Base-by-base conservation (phyloP, 768 basidiomycete genomes). In the Mycena maculata region DNA sequence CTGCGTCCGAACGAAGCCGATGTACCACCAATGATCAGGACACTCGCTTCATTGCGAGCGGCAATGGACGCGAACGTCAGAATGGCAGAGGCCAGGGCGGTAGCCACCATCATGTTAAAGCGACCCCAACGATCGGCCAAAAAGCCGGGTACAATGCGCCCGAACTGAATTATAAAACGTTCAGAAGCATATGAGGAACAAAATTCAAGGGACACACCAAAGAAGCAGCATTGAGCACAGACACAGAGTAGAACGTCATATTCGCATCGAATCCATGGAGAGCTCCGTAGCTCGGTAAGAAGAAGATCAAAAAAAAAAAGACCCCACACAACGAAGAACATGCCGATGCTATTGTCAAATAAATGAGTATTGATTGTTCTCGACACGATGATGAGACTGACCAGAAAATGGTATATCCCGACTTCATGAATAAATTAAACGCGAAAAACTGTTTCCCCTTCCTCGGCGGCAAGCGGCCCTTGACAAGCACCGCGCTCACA, bases 241-340 rank as follows among this genome's bases (percentile, higher is more conserved):
- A 71, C 11, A 71, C 59, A 22, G 70, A 71, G 62, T 71, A 71
- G 55, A 71, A 71, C 28, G 63, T 71, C 67, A 71, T 71, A 39
- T 71, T 71, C 12, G 66, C 36, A 48, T 53, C 53, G 53, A 71
- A 71, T 23, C 70, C 70, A 65, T 68, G 62, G 28, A 65, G 54
- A 15, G 67, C 66, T 28, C 67, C 67, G 36, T 71, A 71, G 36
- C 70, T 71, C 23, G 70, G 67, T 28, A 71, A 36, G 45, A 56
- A 71, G 58, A 71, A 71, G 20, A 71, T 50, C 8, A 71, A 38
- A 58, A 71, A 71, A n/a, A 55, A 71, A 71, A 20, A 71, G 48
- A 33, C 69, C 69, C 63, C 45, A 25, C 23, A 58, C 28, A 18
- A 57, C 41, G 41, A 57, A 57, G 41, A 57, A 57, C 55, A 57